A percentile compares a stretch with the other conserved stretches of the same genome.
These are phyloP conservation scores for Suillus weaverae DNA, from an alignment of 768 basidiomycete species.

Conservation along the genomic window DNA sequence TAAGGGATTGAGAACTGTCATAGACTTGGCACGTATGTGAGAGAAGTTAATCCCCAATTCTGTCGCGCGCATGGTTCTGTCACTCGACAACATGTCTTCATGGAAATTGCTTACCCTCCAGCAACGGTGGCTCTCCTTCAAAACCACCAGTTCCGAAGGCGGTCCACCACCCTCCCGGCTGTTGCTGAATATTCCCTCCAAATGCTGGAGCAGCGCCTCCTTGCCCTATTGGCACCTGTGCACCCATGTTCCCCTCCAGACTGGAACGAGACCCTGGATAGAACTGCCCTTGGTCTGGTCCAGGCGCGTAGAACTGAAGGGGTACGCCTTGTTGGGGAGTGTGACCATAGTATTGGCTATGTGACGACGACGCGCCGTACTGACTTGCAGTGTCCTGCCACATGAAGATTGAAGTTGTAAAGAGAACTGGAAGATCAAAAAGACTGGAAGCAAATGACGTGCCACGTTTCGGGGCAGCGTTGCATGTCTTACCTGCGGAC, in stretches of 20 bases:
- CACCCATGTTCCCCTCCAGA: conserved; percentile 66
- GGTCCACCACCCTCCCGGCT: conserved; percentile 85
- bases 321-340: conserved; percentile 53
- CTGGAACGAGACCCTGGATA: conserved; percentile 76
- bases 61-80: conserved; percentile 30
- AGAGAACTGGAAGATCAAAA: neutral
- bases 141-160: conserved; percentile 95
- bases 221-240: conserved; percentile 53
- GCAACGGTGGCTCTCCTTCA: conserved; percentile 92
- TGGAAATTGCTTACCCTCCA: conserved; percentile 68
- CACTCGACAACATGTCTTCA: neutral
- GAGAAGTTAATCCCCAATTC: conserved; percentile 98
- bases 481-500: neutral
- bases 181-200: conserved; percentile 68
- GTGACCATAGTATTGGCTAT: conserved; percentile 54
- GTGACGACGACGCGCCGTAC: conserved; percentile 58
- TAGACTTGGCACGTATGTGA: conserved; percentile 90
- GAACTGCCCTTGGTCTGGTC: conserved; percentile 55
- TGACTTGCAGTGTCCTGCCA: conserved; percentile 69
- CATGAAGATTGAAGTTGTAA: conserved; percentile 41
- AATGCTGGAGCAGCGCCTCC: conserved; percentile 50
- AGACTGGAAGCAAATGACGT: neutral
- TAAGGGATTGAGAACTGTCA: conserved; percentile 94
- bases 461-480: conserved; percentile 7
- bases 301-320: conserved; percentile 78